A percentile compares a stretch with the other conserved stretches of the same genome.
phyloP scores from a whole-genome alignment of 768 basidiomycete genomes.

The Krasilnikovozyma curviuscula region DNA sequence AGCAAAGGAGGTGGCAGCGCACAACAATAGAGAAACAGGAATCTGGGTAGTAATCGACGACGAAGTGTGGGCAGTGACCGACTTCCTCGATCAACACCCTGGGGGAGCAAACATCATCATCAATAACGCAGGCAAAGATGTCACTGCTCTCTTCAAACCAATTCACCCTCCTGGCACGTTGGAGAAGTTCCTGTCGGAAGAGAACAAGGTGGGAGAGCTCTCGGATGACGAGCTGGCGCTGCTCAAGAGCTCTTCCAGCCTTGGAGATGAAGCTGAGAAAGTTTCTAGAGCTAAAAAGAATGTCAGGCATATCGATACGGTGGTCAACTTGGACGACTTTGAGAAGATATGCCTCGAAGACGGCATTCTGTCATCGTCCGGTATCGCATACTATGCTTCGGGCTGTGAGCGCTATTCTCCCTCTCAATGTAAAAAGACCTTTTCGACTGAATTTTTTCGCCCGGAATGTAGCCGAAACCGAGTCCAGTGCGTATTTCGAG shows the following conservation, averaged over 20 bases:
- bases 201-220: conserved; percentile 4
- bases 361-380: too few species aligned
- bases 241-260: neutral
- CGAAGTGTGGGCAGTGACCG: neutral
- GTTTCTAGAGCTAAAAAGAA: neutral
- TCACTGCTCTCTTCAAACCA: conserved; percentile 5
- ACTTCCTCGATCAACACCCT: conserved; percentile 6
- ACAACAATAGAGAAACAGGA: too few species aligned
- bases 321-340: conserved; percentile 10
- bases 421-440: too few species aligned
- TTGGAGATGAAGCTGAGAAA: neutral
- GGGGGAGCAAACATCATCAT: conserved; percentile 10
- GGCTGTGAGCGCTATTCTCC: too few species aligned
- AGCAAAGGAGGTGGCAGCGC: too few species aligned
- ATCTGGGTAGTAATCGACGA: conserved; percentile 3
- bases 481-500: too few species aligned
- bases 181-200: neutral
- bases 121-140: conserved; percentile 4
- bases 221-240: too few species aligned
- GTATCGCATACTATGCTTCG: too few species aligned
- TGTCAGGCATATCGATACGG: neutral
- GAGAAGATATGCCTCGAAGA: conserved; percentile 7
- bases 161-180: conserved; percentile 11
- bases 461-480: too few species aligned
- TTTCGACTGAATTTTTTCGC: too few species aligned